Conservation (phyloP, 2,329 filamentous ascomycete genomes). For the Tetracladium maxilliforme region DNA sequence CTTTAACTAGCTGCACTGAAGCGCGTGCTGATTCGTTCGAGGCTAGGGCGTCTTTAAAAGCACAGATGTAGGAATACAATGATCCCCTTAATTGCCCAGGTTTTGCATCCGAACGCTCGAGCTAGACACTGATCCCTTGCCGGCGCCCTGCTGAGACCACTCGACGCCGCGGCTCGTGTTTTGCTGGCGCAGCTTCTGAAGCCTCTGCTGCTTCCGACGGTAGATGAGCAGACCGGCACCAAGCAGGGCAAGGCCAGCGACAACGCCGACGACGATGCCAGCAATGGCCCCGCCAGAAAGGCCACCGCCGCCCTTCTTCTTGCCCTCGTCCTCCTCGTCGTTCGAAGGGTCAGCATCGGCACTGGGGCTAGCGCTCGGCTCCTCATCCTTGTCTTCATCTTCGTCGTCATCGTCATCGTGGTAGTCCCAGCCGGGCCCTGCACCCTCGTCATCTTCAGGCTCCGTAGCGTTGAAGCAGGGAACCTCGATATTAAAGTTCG, state of each 20-base stretch:
- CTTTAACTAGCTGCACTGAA: no score
- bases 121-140: no score
- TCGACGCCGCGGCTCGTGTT: no score
- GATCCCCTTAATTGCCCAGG: no score
- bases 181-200: constrained; percentile 2
- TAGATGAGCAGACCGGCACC: constrained; percentile 6
- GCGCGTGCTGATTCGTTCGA: no score
- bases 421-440: background rate
- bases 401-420: background rate
- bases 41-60: no score
- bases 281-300: constrained; percentile 8
- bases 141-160: no score
- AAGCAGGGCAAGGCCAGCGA: constrained; percentile 8
- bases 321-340: background rate
- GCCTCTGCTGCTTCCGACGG: constrained; percentile 7
- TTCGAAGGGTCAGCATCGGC: constrained; percentile 2
- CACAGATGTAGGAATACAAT: no score
- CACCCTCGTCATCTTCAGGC: constrained; percentile 7
- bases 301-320: constrained; percentile 1
- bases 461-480: constrained; percentile 29
- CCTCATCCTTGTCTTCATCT: background rate
- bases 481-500: constrained; percentile 16
- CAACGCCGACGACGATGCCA: constrained; percentile 11
- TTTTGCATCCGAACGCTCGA: no score
- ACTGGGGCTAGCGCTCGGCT: constrained; percentile 1